Conservation (phyloP, 2,329 filamentous ascomycete species). For the Trichoderma sp. region DNA sequence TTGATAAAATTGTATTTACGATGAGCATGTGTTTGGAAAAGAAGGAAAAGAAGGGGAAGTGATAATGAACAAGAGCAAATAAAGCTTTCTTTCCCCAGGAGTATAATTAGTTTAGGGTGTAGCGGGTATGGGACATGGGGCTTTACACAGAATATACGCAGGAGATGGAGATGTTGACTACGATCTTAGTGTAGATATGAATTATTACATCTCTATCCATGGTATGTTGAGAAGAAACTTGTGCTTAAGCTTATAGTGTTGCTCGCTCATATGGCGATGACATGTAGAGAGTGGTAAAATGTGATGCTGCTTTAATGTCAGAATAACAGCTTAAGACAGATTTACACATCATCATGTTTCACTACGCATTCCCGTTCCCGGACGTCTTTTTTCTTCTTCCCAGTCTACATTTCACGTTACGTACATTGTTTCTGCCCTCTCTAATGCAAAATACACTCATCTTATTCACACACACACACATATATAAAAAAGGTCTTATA, state of each 20-base stretch:
- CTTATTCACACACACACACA: not conserved
- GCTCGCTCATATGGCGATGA: not conserved
- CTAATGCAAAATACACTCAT: not conserved
- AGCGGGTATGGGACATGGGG: not conserved
- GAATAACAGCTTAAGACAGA: not conserved
- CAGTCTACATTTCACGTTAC: not conserved
- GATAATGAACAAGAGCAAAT: not conserved
- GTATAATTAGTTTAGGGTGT: conserved; percentile 10
- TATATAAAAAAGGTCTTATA: not conserved
- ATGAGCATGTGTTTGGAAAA: not conserved
- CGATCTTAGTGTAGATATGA: not conserved
- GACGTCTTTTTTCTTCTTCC: not conserved
- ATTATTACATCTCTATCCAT: not conserved
- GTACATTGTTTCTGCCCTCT: not conserved
- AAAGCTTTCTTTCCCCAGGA: not conserved
- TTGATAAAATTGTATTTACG: conserved; percentile 4
- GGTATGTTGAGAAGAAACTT: not conserved
- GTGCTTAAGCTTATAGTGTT: not conserved
- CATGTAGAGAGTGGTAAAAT: not conserved
- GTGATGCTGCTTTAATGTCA: not conserved
- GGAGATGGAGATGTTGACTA: not conserved
- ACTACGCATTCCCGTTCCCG: not conserved
- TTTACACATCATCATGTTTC: too few species aligned
- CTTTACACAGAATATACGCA: not conserved
- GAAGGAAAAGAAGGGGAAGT: not conserved